Conservation (phyloP, 352 stramenopile genomes). For the Elongisporangium anandrum region DNA sequence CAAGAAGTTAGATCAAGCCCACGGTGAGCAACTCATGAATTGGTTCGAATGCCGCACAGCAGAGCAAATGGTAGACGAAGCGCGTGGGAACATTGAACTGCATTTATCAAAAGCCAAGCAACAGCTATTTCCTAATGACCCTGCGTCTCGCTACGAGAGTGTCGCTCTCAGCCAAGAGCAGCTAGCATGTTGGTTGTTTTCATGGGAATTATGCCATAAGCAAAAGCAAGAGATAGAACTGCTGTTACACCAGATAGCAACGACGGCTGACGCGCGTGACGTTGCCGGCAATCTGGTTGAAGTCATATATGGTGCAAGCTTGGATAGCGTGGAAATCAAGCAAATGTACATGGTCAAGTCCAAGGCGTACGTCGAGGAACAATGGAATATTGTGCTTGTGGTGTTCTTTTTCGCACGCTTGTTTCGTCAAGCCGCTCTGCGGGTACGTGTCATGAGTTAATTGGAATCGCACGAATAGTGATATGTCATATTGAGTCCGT, state of each 20-base stretch:
- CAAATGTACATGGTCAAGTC: conserved; percentile 20
- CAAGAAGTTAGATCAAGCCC: conserved; percentile 1
- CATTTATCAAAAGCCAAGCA: neutral
- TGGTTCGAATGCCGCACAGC: conserved; percentile 28
- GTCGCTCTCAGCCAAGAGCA: neutral
- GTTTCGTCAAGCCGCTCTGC: conserved; percentile 24
- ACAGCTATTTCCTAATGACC: neutral
- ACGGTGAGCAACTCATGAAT: conserved; percentile 24
- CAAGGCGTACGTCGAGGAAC: conserved; percentile 19
- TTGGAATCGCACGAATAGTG: neutral
- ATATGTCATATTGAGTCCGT: neutral
- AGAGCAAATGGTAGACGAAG: conserved; percentile 18
- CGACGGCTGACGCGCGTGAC: conserved; percentile 19
- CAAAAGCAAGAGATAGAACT: conserved; percentile 5
- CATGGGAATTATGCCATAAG: conserved; percentile 1
- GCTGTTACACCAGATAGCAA: conserved; percentile 17
- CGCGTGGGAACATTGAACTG: conserved; percentile 8
- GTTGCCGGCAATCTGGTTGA: conserved; percentile 24
- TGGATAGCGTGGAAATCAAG: conserved; percentile 22
- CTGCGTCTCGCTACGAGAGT: neutral
- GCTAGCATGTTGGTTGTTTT: conserved; percentile 19
- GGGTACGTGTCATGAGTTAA: conserved; percentile 6
- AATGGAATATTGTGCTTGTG: conserved; percentile 29
- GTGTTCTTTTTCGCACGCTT: conserved; percentile 32
- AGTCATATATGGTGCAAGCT: conserved; percentile 28